Evolutionary conservation across 2,329 filamentous ascomycete genomes (phyloP), one percentile per base, ranked within the genome.

Genomic region (Mycosphaerella sp.): DNA sequence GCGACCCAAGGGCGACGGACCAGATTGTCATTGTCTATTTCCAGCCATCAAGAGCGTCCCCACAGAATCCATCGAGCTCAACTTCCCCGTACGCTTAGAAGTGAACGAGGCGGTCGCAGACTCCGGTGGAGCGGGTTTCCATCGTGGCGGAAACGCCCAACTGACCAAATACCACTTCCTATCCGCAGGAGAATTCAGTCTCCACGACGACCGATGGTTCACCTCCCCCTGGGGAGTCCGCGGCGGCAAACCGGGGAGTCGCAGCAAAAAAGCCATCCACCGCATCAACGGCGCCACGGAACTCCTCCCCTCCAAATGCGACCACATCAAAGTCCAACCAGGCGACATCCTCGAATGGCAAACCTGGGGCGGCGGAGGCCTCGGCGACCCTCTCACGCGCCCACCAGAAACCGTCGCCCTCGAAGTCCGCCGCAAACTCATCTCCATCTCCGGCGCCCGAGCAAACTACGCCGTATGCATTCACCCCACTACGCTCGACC

Each of bases 81-180:
- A 62, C 44, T 62, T 62, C 43, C 60, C 60, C 0, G 57, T 62
- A 6, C 46, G 59, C 10, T 51, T 62, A 14, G 60, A 62, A 40
- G 59, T 60, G 39, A 62, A 62, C 46, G 59, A 62, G 43, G 60
- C 60, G 17, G 59, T 61, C 5, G 58, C 60, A 7, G 59, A 63
- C 39, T 56, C 44, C 44, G 59, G 60, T 8, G 59, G 59, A 18
- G 58, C 59, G n/a, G 57, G 59, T 9, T 58, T 61, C 50, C 53
- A 61, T 37, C 52, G 59, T n/a, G 60, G 58, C 35, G 57, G 54
- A 13, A 59, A 62, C 30, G 59, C 54, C 17, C 58, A 63, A 46
- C 57, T 57, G 36, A 62, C 60, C 3, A 40, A 55, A 28, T 62
- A 61, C 27, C 55, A 59, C 12, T 60, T 61, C 48, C 45, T 61